A percentile compares a stretch with the other conserved stretches of the same genome.
These are phyloP conservation scores for Millerozyma acaciae DNA, from an alignment of 805 yeast species.

Conservation along the genomic window DNA sequence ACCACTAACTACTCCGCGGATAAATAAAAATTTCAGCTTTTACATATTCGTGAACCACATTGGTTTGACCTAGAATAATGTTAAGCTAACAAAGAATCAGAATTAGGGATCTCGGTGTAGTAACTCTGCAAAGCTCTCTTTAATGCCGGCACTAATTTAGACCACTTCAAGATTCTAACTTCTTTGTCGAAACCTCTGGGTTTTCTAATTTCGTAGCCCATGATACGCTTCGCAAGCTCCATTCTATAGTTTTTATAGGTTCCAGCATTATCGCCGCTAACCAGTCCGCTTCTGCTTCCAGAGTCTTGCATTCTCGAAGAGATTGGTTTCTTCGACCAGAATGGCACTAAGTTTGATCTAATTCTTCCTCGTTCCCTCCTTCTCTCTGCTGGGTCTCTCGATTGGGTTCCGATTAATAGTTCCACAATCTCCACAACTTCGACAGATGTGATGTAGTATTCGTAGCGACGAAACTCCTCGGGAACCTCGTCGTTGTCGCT, in stretches of 20 bases:
- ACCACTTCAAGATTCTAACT: constrained; percentile 61
- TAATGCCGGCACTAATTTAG: constrained; percentile 54
- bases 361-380: constrained; percentile 65
- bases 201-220: constrained; percentile 58
- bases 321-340: constrained; percentile 61
- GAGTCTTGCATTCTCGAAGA: constrained; percentile 39
- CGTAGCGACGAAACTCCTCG: constrained; percentile 10
- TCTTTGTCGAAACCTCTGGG: constrained; percentile 71
- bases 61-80: too few relatives aligned
- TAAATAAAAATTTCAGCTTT: too few relatives aligned
- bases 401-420: constrained; percentile 49
- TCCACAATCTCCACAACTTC: constrained; percentile 67
- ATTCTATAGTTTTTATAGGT: constrained; percentile 37
- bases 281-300: constrained; percentile 6
- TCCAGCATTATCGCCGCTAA: constrained; percentile 4
- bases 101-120: constrained; percentile 51
- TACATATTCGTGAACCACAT: too few relatives aligned
- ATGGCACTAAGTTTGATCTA: constrained; percentile 62
- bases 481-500: constrained; percentile 20
- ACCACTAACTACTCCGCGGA: too few relatives aligned
- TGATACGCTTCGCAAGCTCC: constrained; percentile 60
- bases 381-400: constrained; percentile 45
- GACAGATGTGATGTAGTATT: constrained; percentile 58
- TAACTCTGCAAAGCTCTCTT: constrained; percentile 63
- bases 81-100: constrained; percentile 12